phyloP scores from a whole-genome alignment of 179 eudicot genomes.

The Corrigiola litoralis region DNA sequence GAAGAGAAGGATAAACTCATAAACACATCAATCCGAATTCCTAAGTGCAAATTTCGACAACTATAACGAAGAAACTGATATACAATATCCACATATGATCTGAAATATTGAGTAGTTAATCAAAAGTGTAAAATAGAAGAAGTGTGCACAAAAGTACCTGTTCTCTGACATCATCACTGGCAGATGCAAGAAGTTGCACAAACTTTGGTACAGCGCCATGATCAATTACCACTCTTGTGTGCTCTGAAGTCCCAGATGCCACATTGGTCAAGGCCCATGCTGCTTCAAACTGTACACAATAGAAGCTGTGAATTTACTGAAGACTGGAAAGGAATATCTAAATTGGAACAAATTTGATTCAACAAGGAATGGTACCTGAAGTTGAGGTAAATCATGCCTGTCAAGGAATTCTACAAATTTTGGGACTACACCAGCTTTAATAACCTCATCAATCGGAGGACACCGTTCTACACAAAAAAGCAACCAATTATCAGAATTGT shows the following conservation, averaged over 20 bases:
- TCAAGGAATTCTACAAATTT: conserved; percentile 76
- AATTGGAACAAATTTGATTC: not conserved
- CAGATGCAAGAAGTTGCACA: conserved; percentile 75
- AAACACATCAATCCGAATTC: not conserved
- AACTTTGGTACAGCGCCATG: conserved; percentile 84
- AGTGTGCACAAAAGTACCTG: conserved; percentile 39
- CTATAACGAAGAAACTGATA: not conserved
- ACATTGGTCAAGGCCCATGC: conserved; percentile 86
- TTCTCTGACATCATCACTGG: conserved; percentile 84
- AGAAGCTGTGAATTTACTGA: not conserved
- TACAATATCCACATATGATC: not conserved
- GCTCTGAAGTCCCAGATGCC: conserved; percentile 85
- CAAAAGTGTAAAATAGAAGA: not conserved
- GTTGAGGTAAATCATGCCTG: conserved; percentile 76
- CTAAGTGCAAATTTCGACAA: not conserved
- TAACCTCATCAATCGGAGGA: conserved; percentile 86
- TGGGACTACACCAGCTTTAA: conserved; percentile 79
- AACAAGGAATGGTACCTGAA: conserved; percentile 45
- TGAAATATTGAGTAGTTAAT: not conserved
- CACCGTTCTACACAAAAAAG: conserved; percentile 48
- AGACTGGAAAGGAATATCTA: not conserved
- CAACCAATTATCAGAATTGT: conserved; percentile 9
- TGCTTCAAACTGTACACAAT: conserved; percentile 52
- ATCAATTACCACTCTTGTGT: conserved; percentile 74
- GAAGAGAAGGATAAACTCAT: not conserved